Conservation (phyloP, 257 asterid genomes). For the Thymus quinquecostatus region DNA sequence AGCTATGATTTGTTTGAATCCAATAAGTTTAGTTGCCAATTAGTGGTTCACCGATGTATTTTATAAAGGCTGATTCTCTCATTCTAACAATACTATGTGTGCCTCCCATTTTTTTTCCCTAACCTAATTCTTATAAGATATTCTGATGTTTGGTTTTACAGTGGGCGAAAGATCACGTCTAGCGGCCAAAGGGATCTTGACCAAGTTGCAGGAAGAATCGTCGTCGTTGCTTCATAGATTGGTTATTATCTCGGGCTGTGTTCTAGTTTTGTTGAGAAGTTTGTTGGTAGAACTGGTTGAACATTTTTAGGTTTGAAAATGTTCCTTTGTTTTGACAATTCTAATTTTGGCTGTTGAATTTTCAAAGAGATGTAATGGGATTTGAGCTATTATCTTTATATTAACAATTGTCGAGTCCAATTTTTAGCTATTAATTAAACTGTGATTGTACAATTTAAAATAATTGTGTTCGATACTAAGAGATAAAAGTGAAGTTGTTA, state of each 20-base stretch:
- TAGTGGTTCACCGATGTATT: not conserved
- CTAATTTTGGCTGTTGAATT: constrained; percentile 35
- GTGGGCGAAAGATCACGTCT: constrained; percentile 86
- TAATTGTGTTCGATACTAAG: no score
- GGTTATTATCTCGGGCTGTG: constrained; percentile 22
- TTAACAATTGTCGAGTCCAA: no score
- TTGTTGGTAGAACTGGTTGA: constrained; percentile 29
- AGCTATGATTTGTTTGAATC: no score
- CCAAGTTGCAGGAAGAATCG: constrained; percentile 83
- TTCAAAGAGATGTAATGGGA: constrained; percentile 18
- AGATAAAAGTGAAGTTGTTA: no score
- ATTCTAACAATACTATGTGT: not conserved
- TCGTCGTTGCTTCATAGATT: constrained; percentile 55
- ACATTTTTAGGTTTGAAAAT: constrained; percentile 34
- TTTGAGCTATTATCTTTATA: no score
- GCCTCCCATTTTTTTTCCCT: not conserved
- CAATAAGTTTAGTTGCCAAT: not conserved
- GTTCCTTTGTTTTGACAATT: constrained; percentile 21
- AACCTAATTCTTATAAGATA: not conserved
- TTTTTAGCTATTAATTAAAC: no score
- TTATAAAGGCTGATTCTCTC: not conserved
- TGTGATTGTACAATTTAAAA: no score
- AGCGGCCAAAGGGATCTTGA: constrained; percentile 87
- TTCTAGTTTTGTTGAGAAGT: not conserved
- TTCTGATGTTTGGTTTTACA: constrained; percentile 26